These are phyloP conservation scores for Tulasnella sp. DNA, from an alignment of 768 basidiomycete species.

Conservation along the genomic window DNA sequence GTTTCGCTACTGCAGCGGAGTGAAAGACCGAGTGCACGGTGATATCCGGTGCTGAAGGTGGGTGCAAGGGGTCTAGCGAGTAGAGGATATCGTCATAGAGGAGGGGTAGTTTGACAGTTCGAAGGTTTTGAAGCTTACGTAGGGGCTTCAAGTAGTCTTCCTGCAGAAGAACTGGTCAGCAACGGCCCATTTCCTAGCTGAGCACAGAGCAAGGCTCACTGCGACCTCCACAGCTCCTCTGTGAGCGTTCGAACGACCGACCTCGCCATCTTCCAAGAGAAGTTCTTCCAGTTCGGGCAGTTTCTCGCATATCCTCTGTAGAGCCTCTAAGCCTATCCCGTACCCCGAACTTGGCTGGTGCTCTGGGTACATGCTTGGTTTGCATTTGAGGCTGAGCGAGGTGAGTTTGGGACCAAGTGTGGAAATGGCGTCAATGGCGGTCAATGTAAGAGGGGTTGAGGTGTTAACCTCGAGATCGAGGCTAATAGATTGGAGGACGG, in stretches of 20 bases:
- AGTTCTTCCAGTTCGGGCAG: not conserved
- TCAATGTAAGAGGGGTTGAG: not conserved
- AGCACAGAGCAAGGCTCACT: not conserved
- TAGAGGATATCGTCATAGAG: not conserved
- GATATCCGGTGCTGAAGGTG: not conserved
- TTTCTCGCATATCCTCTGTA: slow-evolving; percentile 1
- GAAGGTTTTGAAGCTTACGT: not conserved
- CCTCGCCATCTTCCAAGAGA: not conserved
- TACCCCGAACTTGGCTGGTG: not conserved
- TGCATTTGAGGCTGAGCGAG: slow-evolving; percentile 3
- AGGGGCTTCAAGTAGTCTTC: not conserved
- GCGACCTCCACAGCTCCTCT: not conserved
- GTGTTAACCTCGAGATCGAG: not conserved
- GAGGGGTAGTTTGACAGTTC: not conserved
- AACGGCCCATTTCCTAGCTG: not conserved
- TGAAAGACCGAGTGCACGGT: not conserved
- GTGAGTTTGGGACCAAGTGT: not conserved
- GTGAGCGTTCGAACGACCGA: not conserved
- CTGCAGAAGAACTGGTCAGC: not conserved
- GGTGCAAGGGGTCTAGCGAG: not conserved
- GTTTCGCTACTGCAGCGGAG: not conserved
- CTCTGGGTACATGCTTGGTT: not conserved
- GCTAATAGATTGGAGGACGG: not conserved
- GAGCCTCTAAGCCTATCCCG: not conserved
- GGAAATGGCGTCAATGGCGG: slow-evolving; percentile 1